Conservation (phyloP, 345 rosid genomes). For the Microthlaspi erraticum region DNA sequence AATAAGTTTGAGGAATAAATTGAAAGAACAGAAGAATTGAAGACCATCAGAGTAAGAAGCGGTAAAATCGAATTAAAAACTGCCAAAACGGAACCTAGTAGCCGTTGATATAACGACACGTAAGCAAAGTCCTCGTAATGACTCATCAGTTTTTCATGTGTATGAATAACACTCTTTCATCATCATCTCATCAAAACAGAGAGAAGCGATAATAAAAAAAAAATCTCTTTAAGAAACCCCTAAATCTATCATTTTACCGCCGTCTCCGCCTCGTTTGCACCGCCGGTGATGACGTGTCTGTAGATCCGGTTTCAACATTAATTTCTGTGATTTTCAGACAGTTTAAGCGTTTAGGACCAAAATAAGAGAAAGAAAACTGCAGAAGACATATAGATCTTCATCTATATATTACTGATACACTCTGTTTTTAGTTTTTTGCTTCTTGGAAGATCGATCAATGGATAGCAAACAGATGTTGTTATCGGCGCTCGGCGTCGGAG, state of each 20-base stretch:
- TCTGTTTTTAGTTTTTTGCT: neutral
- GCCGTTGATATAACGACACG: slow-evolving; percentile 40
- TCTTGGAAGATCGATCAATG: slow-evolving; percentile 38
- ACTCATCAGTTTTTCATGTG: slow-evolving; percentile 42
- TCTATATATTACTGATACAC: slow-evolving; percentile 9
- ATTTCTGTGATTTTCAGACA: slow-evolving; percentile 27
- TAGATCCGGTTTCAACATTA: slow-evolving; percentile 11
- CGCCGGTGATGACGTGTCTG: slow-evolving; percentile 11
- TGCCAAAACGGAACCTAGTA: slow-evolving; percentile 38
- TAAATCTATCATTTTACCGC: slow-evolving; percentile 22
- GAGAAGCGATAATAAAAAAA: neutral
- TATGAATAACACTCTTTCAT: slow-evolving; percentile 1
- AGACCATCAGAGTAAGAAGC: slow-evolving; percentile 11
- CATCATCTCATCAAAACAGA: slow-evolving; percentile 13
- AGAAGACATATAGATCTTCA: slow-evolving; percentile 1
- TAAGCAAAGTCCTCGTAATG: slow-evolving; percentile 31
- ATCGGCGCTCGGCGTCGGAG: slow-evolving; percentile 50
- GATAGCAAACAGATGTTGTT: slow-evolving; percentile 49
- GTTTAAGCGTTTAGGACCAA: slow-evolving; percentile 7
- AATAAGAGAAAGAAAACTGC: slow-evolving; percentile 24
- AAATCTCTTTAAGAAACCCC: neutral
- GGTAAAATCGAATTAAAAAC: slow-evolving; percentile 44
- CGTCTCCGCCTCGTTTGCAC: slow-evolving; percentile 18
- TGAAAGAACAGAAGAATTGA: neutral
- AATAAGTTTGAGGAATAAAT: too few species aligned